Conservation (phyloP, 1,139 yeast species). For the Maudiozyma humilis region DNA sequence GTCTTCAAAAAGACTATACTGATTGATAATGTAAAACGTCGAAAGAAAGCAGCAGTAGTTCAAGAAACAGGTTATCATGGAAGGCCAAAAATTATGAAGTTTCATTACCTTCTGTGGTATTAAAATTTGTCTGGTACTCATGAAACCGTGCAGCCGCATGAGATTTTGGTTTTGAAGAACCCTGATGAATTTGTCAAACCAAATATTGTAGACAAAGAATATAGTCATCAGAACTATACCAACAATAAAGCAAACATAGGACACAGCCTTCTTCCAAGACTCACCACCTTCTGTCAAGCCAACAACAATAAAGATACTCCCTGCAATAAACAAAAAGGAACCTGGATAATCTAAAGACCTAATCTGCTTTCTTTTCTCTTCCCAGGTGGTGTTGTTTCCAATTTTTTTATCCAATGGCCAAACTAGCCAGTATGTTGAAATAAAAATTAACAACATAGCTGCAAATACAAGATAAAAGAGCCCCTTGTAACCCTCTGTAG, state of each 20-base stretch:
- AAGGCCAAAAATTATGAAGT: constrained; percentile 2
- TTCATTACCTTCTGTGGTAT: constrained; percentile 2
- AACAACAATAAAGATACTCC: constrained; percentile 3
- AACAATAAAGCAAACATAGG: constrained; percentile 2
- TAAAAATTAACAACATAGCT: constrained; percentile 1
- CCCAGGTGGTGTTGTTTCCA: not conserved
- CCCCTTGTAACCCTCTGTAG: constrained; percentile 4
- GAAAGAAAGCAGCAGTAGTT: constrained; percentile 3
- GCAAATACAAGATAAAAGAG: constrained; percentile 3
- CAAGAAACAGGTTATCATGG: constrained; percentile 3
- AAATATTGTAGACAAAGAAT: constrained; percentile 1
- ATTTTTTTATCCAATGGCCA: constrained; percentile 1
- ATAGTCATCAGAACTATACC: not conserved
- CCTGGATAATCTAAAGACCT: constrained; percentile 3
- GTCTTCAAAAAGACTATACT: constrained; percentile 3
- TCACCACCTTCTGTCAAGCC: constrained; percentile 6
- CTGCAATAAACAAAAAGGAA: constrained; percentile 3
- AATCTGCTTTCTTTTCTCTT: constrained; percentile 1
- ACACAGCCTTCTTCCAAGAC: constrained; percentile 3
- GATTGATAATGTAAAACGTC: constrained; percentile 3
- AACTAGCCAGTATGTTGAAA: not conserved
- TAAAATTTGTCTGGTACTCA: constrained; percentile 3
- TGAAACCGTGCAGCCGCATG: not conserved
- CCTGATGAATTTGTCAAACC: not conserved
- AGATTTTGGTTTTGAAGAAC: not conserved